Evolutionary conservation across 1,139 yeast species (phyloP), one percentile per base, ranked within the genome.

Genomic region (Nakaseomyces delphensis): DNA sequence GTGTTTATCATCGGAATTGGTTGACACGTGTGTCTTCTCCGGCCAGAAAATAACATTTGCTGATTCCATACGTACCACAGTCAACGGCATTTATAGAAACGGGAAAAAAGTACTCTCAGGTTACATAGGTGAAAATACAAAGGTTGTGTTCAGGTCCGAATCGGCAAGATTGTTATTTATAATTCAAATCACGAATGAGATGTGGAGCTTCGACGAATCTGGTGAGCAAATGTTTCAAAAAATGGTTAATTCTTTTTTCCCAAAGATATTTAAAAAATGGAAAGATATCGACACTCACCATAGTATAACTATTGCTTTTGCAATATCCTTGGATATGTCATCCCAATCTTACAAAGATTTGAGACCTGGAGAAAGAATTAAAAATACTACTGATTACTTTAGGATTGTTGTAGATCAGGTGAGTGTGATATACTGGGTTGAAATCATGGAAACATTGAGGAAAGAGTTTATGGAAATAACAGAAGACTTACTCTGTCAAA

Each of bases 121-220:
- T 3, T 85, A 79, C 54, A 69, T 91, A 39, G 83, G 89, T 2
- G 76, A 76, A 13, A 71, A 76, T 27, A 89, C 98, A 3, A 81
- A 81, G 51, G 67, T 91, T 15, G 84, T 87, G 0, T 91, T 83
- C 57, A 71, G 98, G 41, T 85, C 96, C 1, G 96, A 91, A 54
- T 81, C 95, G 38, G 94, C 97, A 1, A 76, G 84, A 45, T 66
- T 89, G 46, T 75, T 87, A 10, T 84, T 89, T 40, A 69, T 93
- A 48, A 78, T 93, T 41, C 98, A 93, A 59, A 76, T 89, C 51
- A 84, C 96, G 1, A 73, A 83, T 33, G 99, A 93, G 57, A 93
- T 91, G 96, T 93, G 97, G 95, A 87, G 89, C 59, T 93, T 93
- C 62, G 97, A 91, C 63, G 96, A 89, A 57, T 83, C 83, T 52